Percentiles rank a stretch among this genome's conserved stretches.
Evolutionary conservation across 2,329 filamentous ascomycete species (phyloP).

Genomic region (Aspergillus latus): DNA sequence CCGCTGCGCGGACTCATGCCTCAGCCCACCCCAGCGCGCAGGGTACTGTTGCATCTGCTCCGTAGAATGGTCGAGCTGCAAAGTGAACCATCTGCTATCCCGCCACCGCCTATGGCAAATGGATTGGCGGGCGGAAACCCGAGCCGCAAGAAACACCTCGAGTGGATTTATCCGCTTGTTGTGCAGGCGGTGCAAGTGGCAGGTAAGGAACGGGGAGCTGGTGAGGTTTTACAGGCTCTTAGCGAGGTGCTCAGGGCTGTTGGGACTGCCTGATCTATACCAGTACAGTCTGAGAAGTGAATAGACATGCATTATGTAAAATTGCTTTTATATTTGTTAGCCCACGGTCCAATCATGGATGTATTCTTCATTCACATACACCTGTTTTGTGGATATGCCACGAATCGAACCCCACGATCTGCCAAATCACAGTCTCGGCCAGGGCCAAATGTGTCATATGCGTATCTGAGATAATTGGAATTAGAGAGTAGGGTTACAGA

Average conservation of each 20-base stretch:
- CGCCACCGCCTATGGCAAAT: conserved; percentile 41
- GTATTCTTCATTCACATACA: no score
- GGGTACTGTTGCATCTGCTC: conserved; percentile 74
- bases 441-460: no score
- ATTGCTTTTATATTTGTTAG: no score
- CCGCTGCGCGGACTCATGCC: conserved; percentile 86
- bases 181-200: conserved; percentile 40
- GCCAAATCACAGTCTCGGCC: no score
- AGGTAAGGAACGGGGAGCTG: conserved; percentile 40
- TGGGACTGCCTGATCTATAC: conserved; percentile 35
- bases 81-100: conserved; percentile 70
- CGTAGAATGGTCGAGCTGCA: conserved; percentile 64
- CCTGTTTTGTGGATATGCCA: no score
- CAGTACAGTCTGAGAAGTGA: neutral
- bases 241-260: conserved; percentile 63
- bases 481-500: no score
- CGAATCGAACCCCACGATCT: no score
- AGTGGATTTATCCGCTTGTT: conserved; percentile 74
- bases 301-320: no score
- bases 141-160: conserved; percentile 69
- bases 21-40: conserved; percentile 76
- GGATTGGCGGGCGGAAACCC: conserved; percentile 49
- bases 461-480: no score
- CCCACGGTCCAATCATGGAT: no score
- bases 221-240: conserved; percentile 49